Evolutionary conservation across 768 basidiomycete species (phyloP), one percentile per base, ranked within the genome.

Genomic region (Suillus clintonianus): DNA sequence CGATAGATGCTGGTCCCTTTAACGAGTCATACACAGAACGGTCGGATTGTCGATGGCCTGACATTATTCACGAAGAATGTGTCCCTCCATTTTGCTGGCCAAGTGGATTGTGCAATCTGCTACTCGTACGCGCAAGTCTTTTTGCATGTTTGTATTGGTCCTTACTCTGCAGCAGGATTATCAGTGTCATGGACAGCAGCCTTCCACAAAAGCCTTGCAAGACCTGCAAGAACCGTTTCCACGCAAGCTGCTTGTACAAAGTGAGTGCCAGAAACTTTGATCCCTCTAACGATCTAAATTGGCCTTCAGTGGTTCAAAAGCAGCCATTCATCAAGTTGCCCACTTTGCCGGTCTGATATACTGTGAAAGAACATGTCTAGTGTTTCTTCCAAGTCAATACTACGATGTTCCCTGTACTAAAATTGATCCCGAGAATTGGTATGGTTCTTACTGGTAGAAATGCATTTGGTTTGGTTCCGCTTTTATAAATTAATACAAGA

Each of bases 71-170:
- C 95, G 78, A 94, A 91, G 77, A 99, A 98, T 72, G 95, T 96
- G 50, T 82, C 87, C 0, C 82, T 92, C 22, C 94, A 99, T 74
- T 99, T 99, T 71, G 94, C 97, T 67, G 97, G 97, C 7, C 91
- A 95, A 73, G 92, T 92, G 3, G 95, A 97, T 69, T 99, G 97
- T 75, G 94, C 97, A 1, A 98, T 99, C 64, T 97, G 95, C 71
- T 97, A 96, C 74, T 94, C 92, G 90, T 95, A 90, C 73, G 62
- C 9, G 62, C 10, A 27, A 61, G 0, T 32, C 11, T 17, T 55
- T 55, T 47, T 22, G 6, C 60, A 17, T 43, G 3, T 9, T 42
- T 6, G 71, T 8, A 13, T 62, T 22, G 0, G 17, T 11, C 24
- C 36, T 37, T 24, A 53, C 55, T 47, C 60, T 43, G 50, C 8